These are phyloP conservation scores for Tetrahymena borealis DNA, from an alignment of 73 alveolate genomes.

Conservation along the genomic window DNA sequence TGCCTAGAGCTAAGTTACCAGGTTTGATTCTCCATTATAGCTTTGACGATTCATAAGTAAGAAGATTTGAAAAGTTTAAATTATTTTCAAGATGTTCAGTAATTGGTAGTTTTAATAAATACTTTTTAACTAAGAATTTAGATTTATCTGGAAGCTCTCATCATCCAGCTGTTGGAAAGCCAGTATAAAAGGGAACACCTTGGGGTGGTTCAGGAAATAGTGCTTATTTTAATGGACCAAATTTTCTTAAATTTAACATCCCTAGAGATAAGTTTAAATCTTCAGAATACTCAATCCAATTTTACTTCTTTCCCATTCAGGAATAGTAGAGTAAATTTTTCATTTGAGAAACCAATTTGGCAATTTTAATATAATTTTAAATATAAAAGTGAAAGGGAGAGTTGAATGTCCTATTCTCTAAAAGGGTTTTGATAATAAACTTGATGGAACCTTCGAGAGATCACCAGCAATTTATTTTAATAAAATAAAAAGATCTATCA, in stretches of 20 bases:
- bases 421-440: conserved; percentile 46
- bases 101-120: no score
- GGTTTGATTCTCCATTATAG: not conserved
- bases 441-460: not conserved
- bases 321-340: conserved; percentile 1
- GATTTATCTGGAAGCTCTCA: not conserved
- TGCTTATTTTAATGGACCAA: not conserved
- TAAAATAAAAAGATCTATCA: conserved; percentile 15
- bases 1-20: not conserved
- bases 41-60: not conserved
- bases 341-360: no score
- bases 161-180: not conserved
- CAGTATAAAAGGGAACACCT: not conserved
- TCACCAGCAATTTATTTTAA: conserved; percentile 39
- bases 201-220: not conserved
- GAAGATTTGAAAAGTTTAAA: not conserved
- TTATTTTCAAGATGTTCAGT: no score
- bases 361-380: not conserved
- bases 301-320: not conserved
- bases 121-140: not conserved
- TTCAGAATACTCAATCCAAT: not conserved
- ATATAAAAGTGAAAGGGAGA: conserved; percentile 17
- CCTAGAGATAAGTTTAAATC: not conserved
- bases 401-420: conserved; percentile 40
- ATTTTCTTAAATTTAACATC: not conserved